Percentiles rank a stretch among this genome's conserved stretches.
phyloP scores from a whole-genome alignment of 2,329 filamentous ascomycete species.

The Polytolypa hystricis region DNA sequence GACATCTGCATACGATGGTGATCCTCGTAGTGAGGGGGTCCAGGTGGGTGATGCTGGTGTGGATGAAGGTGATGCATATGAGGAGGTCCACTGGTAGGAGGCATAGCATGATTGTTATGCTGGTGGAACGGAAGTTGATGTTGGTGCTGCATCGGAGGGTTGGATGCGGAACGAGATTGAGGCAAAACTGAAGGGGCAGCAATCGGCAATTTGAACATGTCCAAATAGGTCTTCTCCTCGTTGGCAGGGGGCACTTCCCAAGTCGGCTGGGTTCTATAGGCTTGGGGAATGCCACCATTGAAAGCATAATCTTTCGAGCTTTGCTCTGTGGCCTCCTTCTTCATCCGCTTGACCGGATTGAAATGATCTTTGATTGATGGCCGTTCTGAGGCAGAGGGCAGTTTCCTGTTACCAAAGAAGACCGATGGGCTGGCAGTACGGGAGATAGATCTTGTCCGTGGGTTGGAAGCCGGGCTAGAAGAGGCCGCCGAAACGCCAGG shows the following conservation, averaged over 20 bases:
- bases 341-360: conserved; percentile 58
- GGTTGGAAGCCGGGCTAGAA: conserved; percentile 59
- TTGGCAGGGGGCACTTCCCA: conserved; percentile 67
- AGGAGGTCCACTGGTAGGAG: conserved; percentile 59
- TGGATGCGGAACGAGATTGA: conserved; percentile 50
- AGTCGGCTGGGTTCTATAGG: conserved; percentile 73
- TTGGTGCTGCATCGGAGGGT: conserved; percentile 66
- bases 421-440: conserved; percentile 38
- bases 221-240: conserved; percentile 64
- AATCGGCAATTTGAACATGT: conserved; percentile 64
- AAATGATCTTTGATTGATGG: conserved; percentile 45
- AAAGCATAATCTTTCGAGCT: conserved; percentile 53
- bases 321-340: conserved; percentile 49
- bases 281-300: conserved; percentile 72
- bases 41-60: conserved; percentile 59
- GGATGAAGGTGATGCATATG: conserved; percentile 69
- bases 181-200: conserved; percentile 54
- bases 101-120: conserved; percentile 56
- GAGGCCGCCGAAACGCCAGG: conserved; percentile 53
- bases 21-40: conserved; percentile 61
- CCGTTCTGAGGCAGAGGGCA: conserved; percentile 47
- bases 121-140: conserved; percentile 78
- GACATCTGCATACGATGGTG: conserved; percentile 81
- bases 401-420: conserved; percentile 62
- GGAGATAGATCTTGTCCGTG: conserved; percentile 40